A percentile compares a stretch with the other conserved stretches of the same genome.
Evolutionary conservation across 805 yeast genomes (phyloP).

Genomic region (Spencermartinsiella europaea): DNA sequence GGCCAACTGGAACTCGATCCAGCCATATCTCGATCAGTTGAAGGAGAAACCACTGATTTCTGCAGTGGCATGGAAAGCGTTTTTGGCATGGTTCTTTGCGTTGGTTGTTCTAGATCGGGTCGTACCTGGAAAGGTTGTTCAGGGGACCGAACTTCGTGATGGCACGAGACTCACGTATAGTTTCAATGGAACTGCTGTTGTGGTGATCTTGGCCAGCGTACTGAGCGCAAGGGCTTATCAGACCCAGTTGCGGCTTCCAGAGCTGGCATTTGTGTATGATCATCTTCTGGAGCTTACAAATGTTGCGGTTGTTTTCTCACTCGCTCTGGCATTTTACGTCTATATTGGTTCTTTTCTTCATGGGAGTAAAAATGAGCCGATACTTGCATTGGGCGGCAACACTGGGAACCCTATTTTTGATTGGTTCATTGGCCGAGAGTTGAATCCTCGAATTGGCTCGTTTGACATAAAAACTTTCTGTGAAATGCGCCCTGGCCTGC

Average conservation of each 20-base stretch:
- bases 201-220: constrained; percentile 34
- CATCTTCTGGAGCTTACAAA: constrained; percentile 62
- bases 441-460: constrained; percentile 81
- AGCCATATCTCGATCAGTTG: constrained; percentile 16
- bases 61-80: constrained; percentile 52
- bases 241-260: constrained; percentile 61
- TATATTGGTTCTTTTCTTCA: constrained; percentile 59
- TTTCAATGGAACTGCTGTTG: constrained; percentile 71
- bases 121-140: constrained; percentile 56
- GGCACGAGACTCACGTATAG: constrained; percentile 66
- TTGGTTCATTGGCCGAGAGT: constrained; percentile 96
- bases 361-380: constrained; percentile 57
- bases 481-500: constrained; percentile 91
- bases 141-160: constrained; percentile 73
- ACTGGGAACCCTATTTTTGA: constrained; percentile 71
- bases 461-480: constrained; percentile 89
- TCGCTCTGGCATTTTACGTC: constrained; percentile 56
- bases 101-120: constrained; percentile 59
- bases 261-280: constrained; percentile 67
- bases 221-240: constrained; percentile 49
- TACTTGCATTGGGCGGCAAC: constrained; percentile 84
- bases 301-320: constrained; percentile 59
- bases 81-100: constrained; percentile 65
- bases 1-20: constrained; percentile 18
- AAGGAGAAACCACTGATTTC: constrained; percentile 20